Evolutionary conservation across 2,329 filamentous ascomycete species (phyloP), one percentile per base, ranked within the genome.

Genomic region (Fusarium hostae): DNA sequence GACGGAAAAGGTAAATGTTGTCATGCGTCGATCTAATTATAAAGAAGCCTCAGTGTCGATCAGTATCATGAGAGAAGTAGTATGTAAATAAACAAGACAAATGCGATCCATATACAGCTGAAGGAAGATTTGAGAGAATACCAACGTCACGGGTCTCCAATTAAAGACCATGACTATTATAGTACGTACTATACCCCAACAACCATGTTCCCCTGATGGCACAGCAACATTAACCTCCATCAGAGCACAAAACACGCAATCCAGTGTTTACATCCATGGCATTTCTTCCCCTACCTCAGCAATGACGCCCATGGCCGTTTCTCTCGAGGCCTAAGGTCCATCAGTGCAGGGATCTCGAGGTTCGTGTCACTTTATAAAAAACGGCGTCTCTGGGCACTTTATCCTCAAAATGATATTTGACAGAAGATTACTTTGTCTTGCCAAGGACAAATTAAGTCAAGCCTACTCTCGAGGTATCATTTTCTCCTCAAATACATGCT

Each of bases 161-260:
- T 60, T 40, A 50, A 59, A 55, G 57, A 41, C 40, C 52, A 41
- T 60, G 44, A 20, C 63, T 57, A 30, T 47, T 47, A 24, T 35
- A 72, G 37, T 45, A 43, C 35, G 13, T 57, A 61, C 15, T 30
- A 34, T 32, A 26, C 16, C 34, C 34, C 39, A 37, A 58, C 50
- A 37, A 58, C 50, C 63, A 40, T 65, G 59, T 16, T 44, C 51
- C 41, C 20, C 22, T 37, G 58, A 55, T 68, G 66, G 52, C 68
- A 71, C 44, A 37, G 68, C 68, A 71, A 71, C 68, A 47, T 44
- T 4, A 45, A 47, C 39, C 39, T 58, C 34, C 32, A 28, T 68
- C 35, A 65, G 26, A 43, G 45, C 35, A 52, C 66, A 55, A 57
- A 52, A 66, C 68, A 63, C 48, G 52, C 63, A 71, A 70, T 44